A percentile compares a stretch with the other conserved stretches of the same genome.
Evolutionary conservation across 75 land plant species (phyloP).

Genomic region (Azolla pinnata): DNA sequence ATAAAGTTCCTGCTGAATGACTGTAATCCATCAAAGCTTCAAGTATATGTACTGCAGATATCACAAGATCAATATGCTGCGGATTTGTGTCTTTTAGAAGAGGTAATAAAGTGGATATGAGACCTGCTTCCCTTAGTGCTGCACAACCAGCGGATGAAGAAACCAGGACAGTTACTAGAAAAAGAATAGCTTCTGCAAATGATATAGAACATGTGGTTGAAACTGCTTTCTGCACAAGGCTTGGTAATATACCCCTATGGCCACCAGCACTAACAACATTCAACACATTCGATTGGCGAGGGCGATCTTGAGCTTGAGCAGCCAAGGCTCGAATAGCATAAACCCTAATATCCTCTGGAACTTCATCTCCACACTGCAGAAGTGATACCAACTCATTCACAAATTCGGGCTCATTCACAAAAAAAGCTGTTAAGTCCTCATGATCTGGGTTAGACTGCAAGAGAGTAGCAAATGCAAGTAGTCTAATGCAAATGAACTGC

Average conservation of each 20-base stretch:
- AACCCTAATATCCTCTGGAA: constrained; percentile 68
- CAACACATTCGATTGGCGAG: constrained; percentile 70
- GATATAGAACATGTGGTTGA: constrained; percentile 49
- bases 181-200: constrained; percentile 80
- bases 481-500: constrained; percentile 72
- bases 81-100: constrained; percentile 66
- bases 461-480: constrained; percentile 87
- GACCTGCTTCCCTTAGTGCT: constrained; percentile 77
- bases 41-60: constrained; percentile 66
- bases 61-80: constrained; percentile 73
- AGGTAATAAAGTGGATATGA: constrained; percentile 87
- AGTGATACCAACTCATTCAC: constrained; percentile 85
- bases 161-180: constrained; percentile 70
- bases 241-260: constrained; percentile 74
- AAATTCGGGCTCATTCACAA: constrained; percentile 97
- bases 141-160: constrained; percentile 78
- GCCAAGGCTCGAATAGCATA: constrained; percentile 83
- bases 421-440: constrained; percentile 85
- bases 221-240: constrained; percentile 81
- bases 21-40: constrained; percentile 98
- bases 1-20: constrained; percentile 75
- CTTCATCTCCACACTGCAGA: constrained; percentile 58
- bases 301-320: constrained; percentile 84
- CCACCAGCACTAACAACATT: constrained; percentile 75
- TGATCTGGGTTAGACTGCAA: constrained; percentile 91